These are phyloP conservation scores for Laguncularia racemosa DNA, from an alignment of 345 rosid species.

Conservation along the genomic window DNA sequence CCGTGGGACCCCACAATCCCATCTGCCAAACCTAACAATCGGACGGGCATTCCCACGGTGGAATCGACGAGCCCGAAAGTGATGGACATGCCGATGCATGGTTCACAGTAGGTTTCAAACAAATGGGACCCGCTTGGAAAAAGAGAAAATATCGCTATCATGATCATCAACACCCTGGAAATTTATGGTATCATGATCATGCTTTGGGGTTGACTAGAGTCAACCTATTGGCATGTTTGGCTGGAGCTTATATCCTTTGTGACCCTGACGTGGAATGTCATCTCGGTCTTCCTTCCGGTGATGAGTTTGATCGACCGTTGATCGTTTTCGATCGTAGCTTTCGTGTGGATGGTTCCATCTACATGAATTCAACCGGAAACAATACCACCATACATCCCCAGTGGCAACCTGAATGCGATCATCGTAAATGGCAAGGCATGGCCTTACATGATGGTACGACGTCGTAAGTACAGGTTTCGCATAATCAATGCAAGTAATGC, in stretches of 20 bases:
- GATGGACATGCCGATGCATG: slow-evolving; percentile 15
- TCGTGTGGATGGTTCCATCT: slow-evolving; percentile 14
- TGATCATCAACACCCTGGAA: slow-evolving; percentile 13
- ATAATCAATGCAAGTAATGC: slow-evolving; percentile 17
- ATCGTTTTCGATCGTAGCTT: slow-evolving; percentile 18
- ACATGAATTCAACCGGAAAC: slow-evolving; percentile 15
- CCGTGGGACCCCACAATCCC: slow-evolving; percentile 18
- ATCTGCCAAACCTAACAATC: slow-evolving; percentile 7
- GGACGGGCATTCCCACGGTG: slow-evolving; percentile 18
- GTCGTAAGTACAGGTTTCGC: slow-evolving; percentile 13
- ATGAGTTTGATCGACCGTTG: slow-evolving; percentile 12
- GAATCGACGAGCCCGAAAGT: slow-evolving; percentile 5
- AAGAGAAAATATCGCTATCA: slow-evolving; percentile 6
- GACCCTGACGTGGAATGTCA: slow-evolving; percentile 1
- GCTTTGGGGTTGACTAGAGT: slow-evolving; percentile 14
- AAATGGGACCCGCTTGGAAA: slow-evolving; percentile 10
- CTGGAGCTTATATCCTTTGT: slow-evolving; percentile 8
- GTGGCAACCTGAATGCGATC: slow-evolving; percentile 15
- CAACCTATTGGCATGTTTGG: slow-evolving; percentile 19
- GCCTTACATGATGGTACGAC: slow-evolving; percentile 13
- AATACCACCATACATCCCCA: slow-evolving; percentile 13
- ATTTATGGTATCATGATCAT: slow-evolving; percentile 22
- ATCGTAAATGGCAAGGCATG: slow-evolving; percentile 19
- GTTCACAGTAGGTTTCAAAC: slow-evolving; percentile 13
- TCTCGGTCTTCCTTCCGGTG: slow-evolving; percentile 9